These are phyloP conservation scores for Melampsora americana DNA, from an alignment of 1,284 basidiomycete species.

Conservation along the genomic window DNA sequence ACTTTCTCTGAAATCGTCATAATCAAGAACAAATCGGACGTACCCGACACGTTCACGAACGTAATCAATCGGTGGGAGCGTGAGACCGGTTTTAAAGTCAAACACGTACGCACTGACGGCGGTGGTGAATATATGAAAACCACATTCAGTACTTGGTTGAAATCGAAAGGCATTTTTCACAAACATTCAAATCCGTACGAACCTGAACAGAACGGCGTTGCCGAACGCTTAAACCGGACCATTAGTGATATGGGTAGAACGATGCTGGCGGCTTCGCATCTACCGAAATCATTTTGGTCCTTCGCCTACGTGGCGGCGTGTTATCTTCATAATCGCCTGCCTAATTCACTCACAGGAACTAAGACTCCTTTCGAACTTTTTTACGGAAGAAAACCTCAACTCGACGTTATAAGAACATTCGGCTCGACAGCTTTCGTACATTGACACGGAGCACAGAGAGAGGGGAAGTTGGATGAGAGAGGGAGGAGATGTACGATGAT, in stretches of 20 bases:
- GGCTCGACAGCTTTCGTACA: conserved; percentile 1
- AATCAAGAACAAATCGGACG: neutral
- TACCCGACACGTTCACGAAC: neutral
- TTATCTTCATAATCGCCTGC: neutral
- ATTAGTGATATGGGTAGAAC: conserved; percentile 31
- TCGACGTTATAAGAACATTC: neutral
- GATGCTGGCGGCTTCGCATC: neutral
- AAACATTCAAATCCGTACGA: conserved; percentile 15
- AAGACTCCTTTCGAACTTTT: conserved; percentile 16
- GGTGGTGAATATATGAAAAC: conserved; percentile 9
- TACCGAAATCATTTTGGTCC: conserved; percentile 19
- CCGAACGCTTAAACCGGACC: conserved; percentile 16
- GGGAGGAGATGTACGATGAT: neutral
- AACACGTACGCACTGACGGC: conserved; percentile 10
- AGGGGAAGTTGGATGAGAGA: neutral
- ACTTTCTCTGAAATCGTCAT: conserved; percentile 12
- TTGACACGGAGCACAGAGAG: neutral
- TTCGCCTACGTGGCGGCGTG: conserved; percentile 11
- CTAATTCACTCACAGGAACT: neutral
- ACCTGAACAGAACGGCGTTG: conserved; percentile 44
- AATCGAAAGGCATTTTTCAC: conserved; percentile 20
- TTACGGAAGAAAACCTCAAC: neutral
- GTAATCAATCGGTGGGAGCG: conserved; percentile 11
- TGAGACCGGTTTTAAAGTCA: neutral
- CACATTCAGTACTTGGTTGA: neutral